A percentile compares a stretch with the other conserved stretches of the same genome.
Evolutionary conservation across 2,329 filamentous ascomycete species (phyloP).

Genomic region (Fusarium foetens): DNA sequence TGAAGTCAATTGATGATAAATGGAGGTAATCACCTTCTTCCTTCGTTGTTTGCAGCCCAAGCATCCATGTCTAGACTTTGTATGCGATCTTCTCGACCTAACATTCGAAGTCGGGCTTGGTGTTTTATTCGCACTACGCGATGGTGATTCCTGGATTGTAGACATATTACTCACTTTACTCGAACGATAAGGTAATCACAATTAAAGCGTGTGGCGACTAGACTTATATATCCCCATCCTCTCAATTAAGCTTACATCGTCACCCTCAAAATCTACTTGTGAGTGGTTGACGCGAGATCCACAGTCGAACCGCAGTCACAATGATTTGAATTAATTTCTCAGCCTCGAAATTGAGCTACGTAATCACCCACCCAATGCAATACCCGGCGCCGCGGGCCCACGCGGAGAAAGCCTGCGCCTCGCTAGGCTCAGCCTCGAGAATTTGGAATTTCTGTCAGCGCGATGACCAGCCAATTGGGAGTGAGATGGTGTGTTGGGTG

Average conservation of each 20-base stretch:
- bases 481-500: neutral
- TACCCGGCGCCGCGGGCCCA: neutral
- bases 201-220: neutral
- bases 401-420: constrained; percentile 12
- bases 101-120: neutral
- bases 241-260: constrained; percentile 3
- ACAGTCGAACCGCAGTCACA: constrained; percentile 10
- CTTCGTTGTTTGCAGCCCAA: constrained; percentile 36
- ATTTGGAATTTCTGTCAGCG: constrained; percentile 18
- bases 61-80: constrained; percentile 41
- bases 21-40: constrained; percentile 19
- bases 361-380: neutral
- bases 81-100: constrained; percentile 34
- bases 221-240: neutral
- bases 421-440: constrained; percentile 8
- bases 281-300: neutral
- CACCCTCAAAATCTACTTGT: neutral
- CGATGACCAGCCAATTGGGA: neutral
- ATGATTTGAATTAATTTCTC: constrained; percentile 18
- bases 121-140: neutral
- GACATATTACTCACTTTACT: neutral
- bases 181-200: neutral
- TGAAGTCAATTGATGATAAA: accelerated
- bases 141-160: neutral
- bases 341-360: constrained; percentile 1